These are phyloP conservation scores for Nelumbo lutea DNA, from an alignment of 164 flowering plant species.

Conservation along the genomic window DNA sequence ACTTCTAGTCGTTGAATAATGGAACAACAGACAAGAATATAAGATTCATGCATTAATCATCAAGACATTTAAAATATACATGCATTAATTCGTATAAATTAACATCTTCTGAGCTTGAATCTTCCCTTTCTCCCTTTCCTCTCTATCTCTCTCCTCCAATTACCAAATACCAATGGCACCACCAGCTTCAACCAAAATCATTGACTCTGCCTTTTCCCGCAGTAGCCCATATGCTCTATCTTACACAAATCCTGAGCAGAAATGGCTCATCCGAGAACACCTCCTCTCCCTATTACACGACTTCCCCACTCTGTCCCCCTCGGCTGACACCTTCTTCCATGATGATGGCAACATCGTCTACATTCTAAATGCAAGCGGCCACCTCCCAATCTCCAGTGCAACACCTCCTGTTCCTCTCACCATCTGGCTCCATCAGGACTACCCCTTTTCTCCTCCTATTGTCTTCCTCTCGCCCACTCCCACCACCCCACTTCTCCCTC, in stretches of 20 bases:
- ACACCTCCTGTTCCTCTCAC: conserved; percentile 27
- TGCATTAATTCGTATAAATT: no score
- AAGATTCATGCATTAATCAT: no score
- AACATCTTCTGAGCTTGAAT: no score
- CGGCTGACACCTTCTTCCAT: conserved; percentile 37
- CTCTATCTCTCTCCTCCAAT: no score
- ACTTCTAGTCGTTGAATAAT: no score
- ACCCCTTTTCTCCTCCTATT: conserved; percentile 43
- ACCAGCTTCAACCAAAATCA: conserved; percentile 25
- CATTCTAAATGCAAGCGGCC: conserved; percentile 38
- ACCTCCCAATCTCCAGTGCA: conserved; percentile 21
- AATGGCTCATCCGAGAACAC: conserved; percentile 45
- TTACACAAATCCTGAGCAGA: conserved; percentile 45
- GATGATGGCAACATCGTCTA: conserved; percentile 41
- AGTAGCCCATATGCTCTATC: conserved; percentile 31
- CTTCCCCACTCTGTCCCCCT: conserved; percentile 34
- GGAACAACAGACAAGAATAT: no score
- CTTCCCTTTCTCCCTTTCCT: no score
- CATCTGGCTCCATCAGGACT: conserved; percentile 55
- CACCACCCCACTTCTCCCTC: conserved; percentile 9
- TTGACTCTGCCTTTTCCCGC: conserved; percentile 28
- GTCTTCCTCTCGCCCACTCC: conserved; percentile 26
- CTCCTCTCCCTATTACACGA: conserved; percentile 36
- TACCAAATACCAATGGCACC: conserved; percentile 14
- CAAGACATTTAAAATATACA: no score